Percentiles rank a stretch among this genome's conserved stretches.
Conservation (phyloP, 768 basidiomycete genomes). For the Lentinus brumalis region DNA sequence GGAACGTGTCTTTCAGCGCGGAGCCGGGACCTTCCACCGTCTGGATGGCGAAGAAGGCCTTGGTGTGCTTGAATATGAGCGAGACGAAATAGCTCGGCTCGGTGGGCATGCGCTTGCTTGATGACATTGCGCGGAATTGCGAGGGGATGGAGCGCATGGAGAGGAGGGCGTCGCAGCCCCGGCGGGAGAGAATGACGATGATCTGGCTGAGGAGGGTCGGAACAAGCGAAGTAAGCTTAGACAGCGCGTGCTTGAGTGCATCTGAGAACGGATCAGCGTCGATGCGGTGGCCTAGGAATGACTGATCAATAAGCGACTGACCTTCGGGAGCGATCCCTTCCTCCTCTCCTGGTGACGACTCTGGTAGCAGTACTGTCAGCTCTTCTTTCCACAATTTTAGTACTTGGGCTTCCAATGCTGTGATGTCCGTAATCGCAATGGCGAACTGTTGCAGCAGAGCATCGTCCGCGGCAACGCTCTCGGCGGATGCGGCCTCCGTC, state of each 20-base stretch:
- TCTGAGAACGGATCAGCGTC: constrained; percentile 37
- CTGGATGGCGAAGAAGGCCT: constrained; percentile 69
- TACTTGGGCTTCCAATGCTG: constrained; percentile 52
- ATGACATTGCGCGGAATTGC: constrained; percentile 81
- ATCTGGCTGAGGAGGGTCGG: constrained; percentile 65
- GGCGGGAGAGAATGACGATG: constrained; percentile 66
- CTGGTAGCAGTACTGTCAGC: constrained; percentile 63
- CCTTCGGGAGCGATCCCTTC: constrained; percentile 53
- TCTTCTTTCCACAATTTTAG: constrained; percentile 67
- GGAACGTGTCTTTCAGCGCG: constrained; percentile 54
- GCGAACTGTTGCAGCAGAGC: constrained; percentile 64
- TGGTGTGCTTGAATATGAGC: constrained; percentile 78
- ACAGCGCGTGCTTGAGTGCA: constrained; percentile 56
- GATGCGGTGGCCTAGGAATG: too few relatives aligned
- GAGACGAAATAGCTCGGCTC: constrained; percentile 89
- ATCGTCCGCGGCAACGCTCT: constrained; percentile 65
- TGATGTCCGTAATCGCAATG: constrained; percentile 69
- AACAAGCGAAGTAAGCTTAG: constrained; percentile 51
- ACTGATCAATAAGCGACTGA: constrained; percentile 23
- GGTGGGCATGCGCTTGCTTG: constrained; percentile 66
- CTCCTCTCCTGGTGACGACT: constrained; percentile 28
- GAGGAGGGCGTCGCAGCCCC: constrained; percentile 84
- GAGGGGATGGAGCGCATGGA: constrained; percentile 87
- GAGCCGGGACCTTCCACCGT: constrained; percentile 59
- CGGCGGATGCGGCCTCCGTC: constrained; percentile 52